phyloP scores from a whole-genome alignment of 192 early-diverging fungal species.

The Coemansia sp. region DNA sequence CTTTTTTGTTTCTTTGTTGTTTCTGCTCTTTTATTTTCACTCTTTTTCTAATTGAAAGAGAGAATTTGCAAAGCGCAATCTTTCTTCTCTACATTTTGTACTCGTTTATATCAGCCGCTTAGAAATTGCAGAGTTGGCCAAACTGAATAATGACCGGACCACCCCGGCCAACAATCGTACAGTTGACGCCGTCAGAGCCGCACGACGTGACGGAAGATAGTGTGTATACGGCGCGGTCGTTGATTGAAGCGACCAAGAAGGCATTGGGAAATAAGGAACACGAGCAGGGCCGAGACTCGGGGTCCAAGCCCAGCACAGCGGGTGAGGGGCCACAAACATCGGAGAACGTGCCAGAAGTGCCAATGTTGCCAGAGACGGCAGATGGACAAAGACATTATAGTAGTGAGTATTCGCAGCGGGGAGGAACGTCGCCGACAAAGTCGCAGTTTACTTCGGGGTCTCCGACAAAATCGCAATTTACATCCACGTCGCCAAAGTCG shows the following conservation, averaged over 20 bases:
- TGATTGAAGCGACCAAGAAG: slow-evolving; percentile 38
- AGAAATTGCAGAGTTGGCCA: too few relatives aligned
- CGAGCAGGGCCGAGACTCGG: slow-evolving; percentile 39
- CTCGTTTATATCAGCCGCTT: too few relatives aligned
- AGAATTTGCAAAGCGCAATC: neutral
- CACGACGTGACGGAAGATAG: neutral
- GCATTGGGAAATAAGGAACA: slow-evolving; percentile 16
- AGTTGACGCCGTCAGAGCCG: slow-evolving; percentile 21
- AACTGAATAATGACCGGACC: slow-evolving; percentile 6
- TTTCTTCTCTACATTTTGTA: neutral
- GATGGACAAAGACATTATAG: slow-evolving; percentile 12
- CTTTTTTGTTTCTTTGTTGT: neutral
- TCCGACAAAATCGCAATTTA: slow-evolving; percentile 1
- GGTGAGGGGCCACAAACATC: neutral
- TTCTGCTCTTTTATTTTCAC: neutral
- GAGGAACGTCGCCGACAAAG: neutral
- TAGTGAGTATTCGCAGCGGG: neutral
- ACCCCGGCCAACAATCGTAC: slow-evolving; percentile 39
- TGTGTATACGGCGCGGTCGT: slow-evolving; percentile 39
- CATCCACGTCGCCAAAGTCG: neutral
- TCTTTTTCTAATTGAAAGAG: neutral
- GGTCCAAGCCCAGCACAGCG: slow-evolving; percentile 13
- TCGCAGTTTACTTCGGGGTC: neutral
- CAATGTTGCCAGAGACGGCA: slow-evolving; percentile 6
- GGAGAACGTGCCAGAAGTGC: slow-evolving; percentile 7